phyloP scores from a whole-genome alignment of 2,329 filamentous ascomycete species.

The Talaromyces sp. region DNA sequence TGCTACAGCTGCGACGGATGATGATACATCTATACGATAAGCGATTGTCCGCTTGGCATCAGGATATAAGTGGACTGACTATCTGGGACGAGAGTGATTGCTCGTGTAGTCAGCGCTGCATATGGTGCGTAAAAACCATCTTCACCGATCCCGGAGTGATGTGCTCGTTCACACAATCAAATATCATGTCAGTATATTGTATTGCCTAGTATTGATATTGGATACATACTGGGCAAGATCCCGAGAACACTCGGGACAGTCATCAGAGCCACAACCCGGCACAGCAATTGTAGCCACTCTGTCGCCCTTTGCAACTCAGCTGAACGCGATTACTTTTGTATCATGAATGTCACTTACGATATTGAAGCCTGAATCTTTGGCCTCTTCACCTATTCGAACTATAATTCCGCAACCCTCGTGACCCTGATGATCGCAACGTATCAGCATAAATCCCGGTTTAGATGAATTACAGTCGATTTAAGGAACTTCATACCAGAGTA shows the following conservation, averaged over 20 bases:
- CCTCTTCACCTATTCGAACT: not conserved
- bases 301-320: not conserved
- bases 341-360: not conserved
- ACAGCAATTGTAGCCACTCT: conserved; percentile 1
- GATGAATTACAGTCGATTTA: too few relatives aligned
- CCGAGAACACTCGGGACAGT: conserved; percentile 41
- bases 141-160: not conserved
- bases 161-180: not conserved
- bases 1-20: conserved; percentile 37
- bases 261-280: conserved; percentile 29
- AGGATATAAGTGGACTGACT: conserved; percentile 12
- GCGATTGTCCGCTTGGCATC: not conserved
- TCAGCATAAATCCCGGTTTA: not conserved
- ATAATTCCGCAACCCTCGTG: not conserved
- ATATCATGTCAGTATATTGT: not conserved
- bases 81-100: not conserved
- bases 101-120: not conserved
- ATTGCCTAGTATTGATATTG: not conserved
- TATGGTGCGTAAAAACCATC: not conserved
- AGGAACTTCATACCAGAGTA: not conserved
- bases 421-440: not conserved
- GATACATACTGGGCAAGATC: conserved; percentile 27
- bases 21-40: conserved; percentile 22
- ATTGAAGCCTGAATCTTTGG: not conserved
- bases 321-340: too few relatives aligned